Evolutionary conservation across 495 filamentous ascomycete genomes (phyloP).

Genomic region (Cercophora newfieldiana): DNA sequence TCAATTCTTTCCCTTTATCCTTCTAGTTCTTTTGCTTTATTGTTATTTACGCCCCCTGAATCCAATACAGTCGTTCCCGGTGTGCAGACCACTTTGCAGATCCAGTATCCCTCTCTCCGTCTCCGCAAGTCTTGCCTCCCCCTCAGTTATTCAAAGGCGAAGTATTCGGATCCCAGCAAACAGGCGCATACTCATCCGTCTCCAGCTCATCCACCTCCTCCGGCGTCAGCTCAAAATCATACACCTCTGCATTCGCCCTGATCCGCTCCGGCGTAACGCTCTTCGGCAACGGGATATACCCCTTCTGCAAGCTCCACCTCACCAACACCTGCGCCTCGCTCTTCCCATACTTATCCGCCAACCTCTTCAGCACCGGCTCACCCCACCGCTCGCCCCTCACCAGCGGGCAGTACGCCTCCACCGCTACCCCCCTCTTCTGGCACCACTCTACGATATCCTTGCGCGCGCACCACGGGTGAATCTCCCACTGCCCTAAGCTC

Average conservation of each 20-base stretch:
- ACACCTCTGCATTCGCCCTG: conserved; percentile 72
- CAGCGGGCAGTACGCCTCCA: conserved; percentile 81
- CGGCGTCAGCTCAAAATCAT: conserved; percentile 72
- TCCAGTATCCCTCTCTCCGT: too few species aligned
- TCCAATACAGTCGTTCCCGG: too few species aligned
- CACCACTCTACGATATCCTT: conserved; percentile 78
- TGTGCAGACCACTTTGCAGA: too few species aligned
- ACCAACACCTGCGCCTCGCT: conserved; percentile 76
- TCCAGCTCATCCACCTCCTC: conserved; percentile 61
- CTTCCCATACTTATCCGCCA: conserved; percentile 71
- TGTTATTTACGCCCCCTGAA: too few species aligned
- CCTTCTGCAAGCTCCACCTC: conserved; percentile 86
- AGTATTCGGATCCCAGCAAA: conserved; percentile 68
- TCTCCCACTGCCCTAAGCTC: conserved; percentile 82
- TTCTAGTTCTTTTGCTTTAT: too few species aligned
- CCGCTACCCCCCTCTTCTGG: conserved; percentile 61
- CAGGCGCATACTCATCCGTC: conserved; percentile 60
- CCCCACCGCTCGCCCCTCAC: conserved; percentile 66
- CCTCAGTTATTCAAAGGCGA: conserved; percentile 17
- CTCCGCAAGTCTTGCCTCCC: not conserved
- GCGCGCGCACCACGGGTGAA: conserved; percentile 86
- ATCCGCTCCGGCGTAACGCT: conserved; percentile 68
- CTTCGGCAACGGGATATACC: conserved; percentile 73
- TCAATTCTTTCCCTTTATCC: too few species aligned
- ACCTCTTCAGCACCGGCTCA: conserved; percentile 58